phyloP scores from a whole-genome alignment of 352 stramenopile genomes.

The Phytophthora ohioensis region DNA sequence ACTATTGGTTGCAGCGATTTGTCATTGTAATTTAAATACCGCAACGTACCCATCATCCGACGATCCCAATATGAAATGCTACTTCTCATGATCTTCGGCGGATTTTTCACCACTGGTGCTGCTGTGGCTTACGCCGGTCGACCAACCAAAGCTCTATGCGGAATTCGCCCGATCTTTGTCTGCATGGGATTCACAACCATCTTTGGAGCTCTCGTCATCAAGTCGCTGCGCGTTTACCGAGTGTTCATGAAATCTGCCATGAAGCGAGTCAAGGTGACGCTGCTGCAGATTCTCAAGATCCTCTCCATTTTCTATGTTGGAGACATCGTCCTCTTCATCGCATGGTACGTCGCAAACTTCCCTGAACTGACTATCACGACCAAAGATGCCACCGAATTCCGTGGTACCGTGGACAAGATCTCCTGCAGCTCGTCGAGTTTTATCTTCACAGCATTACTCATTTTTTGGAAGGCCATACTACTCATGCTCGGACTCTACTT shows the following conservation, averaged over 20 bases:
- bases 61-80: conserved; percentile 60
- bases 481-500: conserved; percentile 54
- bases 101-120: conserved; percentile 44
- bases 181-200: conserved; percentile 56
- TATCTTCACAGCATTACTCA: conserved; percentile 60
- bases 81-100: conserved; percentile 48
- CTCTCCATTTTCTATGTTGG: conserved; percentile 44
- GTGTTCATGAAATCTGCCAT: conserved; percentile 57
- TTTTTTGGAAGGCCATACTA: conserved; percentile 69
- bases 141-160: conserved; percentile 41
- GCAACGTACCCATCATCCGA: conserved; percentile 52
- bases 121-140: conserved; percentile 43
- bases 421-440: conserved; percentile 52
- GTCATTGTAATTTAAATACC: conserved; percentile 39
- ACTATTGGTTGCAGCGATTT: conserved; percentile 23
- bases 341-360: conserved; percentile 41
- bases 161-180: conserved; percentile 40
- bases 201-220: conserved; percentile 56
- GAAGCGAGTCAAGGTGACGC: conserved; percentile 52
- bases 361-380: conserved; percentile 14
- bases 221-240: conserved; percentile 65
- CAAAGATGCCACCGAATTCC: conserved; percentile 35
- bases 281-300: conserved; percentile 51
- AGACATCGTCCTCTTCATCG: conserved; percentile 50
- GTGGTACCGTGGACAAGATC: conserved; percentile 36